Conservation (phyloP, 2,329 filamentous ascomycete genomes). For the Neoarthrinium moseri region DNA sequence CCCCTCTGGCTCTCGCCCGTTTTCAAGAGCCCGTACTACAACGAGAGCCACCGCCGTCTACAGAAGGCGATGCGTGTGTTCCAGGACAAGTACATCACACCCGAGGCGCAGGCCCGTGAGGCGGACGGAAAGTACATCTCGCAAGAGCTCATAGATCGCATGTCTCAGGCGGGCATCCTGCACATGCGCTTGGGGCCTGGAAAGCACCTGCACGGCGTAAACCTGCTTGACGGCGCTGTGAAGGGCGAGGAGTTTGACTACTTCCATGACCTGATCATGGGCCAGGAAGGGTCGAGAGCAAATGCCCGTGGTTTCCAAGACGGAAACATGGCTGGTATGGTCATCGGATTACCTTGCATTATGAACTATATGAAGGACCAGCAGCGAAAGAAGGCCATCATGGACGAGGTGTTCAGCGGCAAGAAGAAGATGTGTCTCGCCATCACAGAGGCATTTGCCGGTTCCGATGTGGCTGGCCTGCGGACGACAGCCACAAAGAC, state of each 20-base stretch:
- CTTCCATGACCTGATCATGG: constrained; percentile 77
- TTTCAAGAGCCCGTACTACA: constrained; percentile 80
- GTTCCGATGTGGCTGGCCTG: constrained; percentile 77
- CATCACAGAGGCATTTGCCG: constrained; percentile 86
- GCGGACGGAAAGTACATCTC: constrained; percentile 69
- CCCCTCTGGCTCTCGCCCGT: constrained; percentile 76
- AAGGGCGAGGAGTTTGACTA: constrained; percentile 83
- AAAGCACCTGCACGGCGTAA: constrained; percentile 73
- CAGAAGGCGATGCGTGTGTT: constrained; percentile 72
- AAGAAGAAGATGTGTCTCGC: constrained; percentile 87
- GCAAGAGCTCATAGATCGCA: constrained; percentile 72
- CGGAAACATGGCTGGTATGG: constrained; percentile 84
- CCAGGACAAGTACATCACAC: constrained; percentile 67
- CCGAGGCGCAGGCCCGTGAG: constrained; percentile 77
- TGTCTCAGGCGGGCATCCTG: constrained; percentile 71
- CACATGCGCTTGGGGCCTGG: constrained; percentile 84
- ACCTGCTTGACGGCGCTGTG: constrained; percentile 66
- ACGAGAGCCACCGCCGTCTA: constrained; percentile 67
- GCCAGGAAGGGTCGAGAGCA: constrained; percentile 69
- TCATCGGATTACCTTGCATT: constrained; percentile 76
- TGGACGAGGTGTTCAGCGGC: constrained; percentile 71
- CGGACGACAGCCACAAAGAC: constrained; percentile 78
- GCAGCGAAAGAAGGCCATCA: constrained; percentile 63
- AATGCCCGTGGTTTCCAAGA: constrained; percentile 82
- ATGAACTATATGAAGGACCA: constrained; percentile 74